Conservation (phyloP, 2,329 filamentous ascomycete genomes). For the Chrysoporthe deuterocubensis region DNA sequence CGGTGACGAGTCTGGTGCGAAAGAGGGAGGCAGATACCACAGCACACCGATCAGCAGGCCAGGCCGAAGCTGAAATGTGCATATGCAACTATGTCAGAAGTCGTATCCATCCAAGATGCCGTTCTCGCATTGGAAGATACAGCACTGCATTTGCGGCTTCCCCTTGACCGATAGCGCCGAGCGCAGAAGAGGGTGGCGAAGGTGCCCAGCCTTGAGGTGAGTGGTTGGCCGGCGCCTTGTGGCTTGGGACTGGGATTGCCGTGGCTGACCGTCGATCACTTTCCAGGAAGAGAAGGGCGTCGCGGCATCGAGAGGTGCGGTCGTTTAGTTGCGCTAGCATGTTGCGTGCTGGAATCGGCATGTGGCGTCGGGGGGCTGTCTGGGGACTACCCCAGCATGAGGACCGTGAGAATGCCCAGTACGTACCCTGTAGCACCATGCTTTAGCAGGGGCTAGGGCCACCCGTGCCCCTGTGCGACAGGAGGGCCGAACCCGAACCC, state of each 20-base stretch:
- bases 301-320: not conserved
- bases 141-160: too few species aligned
- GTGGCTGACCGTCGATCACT: constrained; percentile 5
- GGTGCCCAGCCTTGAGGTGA: not conserved
- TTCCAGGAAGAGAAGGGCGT: not conserved
- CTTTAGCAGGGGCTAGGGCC: too few species aligned
- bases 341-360: not conserved
- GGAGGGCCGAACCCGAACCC: too few species aligned
- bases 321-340: not conserved
- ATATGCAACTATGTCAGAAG: not conserved
- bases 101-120: not conserved
- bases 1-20: not conserved
- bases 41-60: not conserved
- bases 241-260: constrained; percentile 5
- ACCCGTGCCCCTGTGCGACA: too few species aligned
- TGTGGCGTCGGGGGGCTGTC: not conserved
- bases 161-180: too few species aligned
- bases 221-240: not conserved
- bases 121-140: too few species aligned
- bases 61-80: not conserved
- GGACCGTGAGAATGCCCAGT: too few species aligned
- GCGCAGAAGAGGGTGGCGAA: not conserved
- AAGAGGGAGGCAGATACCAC: not conserved
- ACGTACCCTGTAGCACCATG: too few species aligned
- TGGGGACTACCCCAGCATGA: too few species aligned